Evolutionary conservation across 768 basidiomycete species (phyloP).

Genomic region (Pulveroboletus frians): DNA sequence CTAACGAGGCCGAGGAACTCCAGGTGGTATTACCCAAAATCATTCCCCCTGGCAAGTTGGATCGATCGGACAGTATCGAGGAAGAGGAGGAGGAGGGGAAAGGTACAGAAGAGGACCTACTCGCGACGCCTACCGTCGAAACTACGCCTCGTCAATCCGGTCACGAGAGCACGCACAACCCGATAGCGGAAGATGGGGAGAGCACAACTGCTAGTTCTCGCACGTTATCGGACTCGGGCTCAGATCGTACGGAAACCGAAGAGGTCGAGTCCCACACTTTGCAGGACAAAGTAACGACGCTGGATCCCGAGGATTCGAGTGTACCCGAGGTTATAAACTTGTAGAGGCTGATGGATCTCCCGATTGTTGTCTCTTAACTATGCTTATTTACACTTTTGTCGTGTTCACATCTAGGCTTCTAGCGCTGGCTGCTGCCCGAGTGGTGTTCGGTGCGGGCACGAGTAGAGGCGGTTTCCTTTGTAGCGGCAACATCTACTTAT

Average conservation of each 20-base stretch:
- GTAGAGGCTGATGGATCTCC: slow-evolving; percentile 2
- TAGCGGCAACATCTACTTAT: too few species aligned
- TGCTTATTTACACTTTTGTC: slow-evolving; percentile 20
- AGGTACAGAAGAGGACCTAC: slow-evolving; percentile 8
- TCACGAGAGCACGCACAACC: slow-evolving; percentile 2
- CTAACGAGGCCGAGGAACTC: slow-evolving; percentile 7
- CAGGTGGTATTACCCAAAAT: slow-evolving; percentile 19
- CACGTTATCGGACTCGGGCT: slow-evolving; percentile 26
- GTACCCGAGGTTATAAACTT: slow-evolving; percentile 13
- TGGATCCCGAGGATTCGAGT: slow-evolving; percentile 25
- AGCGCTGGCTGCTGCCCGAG: background rate
- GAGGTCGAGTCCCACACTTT: slow-evolving; percentile 24
- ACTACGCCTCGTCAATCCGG: background rate
- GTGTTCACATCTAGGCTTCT: slow-evolving; percentile 2
- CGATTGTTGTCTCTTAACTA: slow-evolving; percentile 17
- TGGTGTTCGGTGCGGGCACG: background rate
- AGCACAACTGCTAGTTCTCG: slow-evolving; percentile 18
- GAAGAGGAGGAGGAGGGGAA: slow-evolving; percentile 30
- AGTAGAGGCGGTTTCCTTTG: too few species aligned
- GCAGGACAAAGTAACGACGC: slow-evolving; percentile 23
- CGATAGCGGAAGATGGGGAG: slow-evolving; percentile 16
- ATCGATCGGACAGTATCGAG: slow-evolving; percentile 30
- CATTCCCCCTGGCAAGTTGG: slow-evolving; percentile 20
- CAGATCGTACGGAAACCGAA: slow-evolving; percentile 25
- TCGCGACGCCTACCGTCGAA: background rate